These are phyloP conservation scores for Microcos paniculata DNA, from an alignment of 345 rosid species.

Conservation along the genomic window DNA sequence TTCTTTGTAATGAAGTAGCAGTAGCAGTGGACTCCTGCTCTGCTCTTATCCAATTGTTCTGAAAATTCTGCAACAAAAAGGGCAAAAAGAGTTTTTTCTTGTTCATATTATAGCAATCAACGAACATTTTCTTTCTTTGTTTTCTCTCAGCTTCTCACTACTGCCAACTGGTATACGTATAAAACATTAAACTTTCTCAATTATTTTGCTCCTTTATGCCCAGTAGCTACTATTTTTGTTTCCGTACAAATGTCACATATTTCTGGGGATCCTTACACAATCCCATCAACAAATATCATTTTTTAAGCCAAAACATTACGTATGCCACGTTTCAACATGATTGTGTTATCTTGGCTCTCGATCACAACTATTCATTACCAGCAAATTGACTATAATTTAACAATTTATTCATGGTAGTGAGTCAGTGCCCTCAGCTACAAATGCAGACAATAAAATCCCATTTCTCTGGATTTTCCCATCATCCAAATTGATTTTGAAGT, in stretches of 20 bases:
- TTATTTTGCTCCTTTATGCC: not conserved
- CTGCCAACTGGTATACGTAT: not conserved
- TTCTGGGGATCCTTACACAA: not conserved
- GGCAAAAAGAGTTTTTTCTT: not conserved
- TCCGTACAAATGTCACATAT: not conserved
- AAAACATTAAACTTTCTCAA: not conserved
- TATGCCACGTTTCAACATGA: not conserved
- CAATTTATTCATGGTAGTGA: not conserved
- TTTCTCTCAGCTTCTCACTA: not conserved
- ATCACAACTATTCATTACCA: not conserved
- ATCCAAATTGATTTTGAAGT: not conserved
- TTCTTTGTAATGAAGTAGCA: conserved; percentile 7
- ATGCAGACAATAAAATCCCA: too few species aligned
- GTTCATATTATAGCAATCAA: not conserved
- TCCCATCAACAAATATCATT: not conserved
- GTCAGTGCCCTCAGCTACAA: not conserved
- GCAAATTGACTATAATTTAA: not conserved
- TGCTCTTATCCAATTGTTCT: conserved; percentile 9
- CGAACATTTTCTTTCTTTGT: not conserved
- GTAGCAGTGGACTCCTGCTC: too few species aligned
- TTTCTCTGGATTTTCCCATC: not conserved
- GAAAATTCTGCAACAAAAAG: conserved; percentile 8
- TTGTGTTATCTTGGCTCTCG: not conserved
- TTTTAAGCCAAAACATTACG: not conserved
- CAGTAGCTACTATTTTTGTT: not conserved